A percentile compares a stretch with the other conserved stretches of the same genome.
Conservation (phyloP, 345 rosid species). For the Noccaea bulbosa region DNA sequence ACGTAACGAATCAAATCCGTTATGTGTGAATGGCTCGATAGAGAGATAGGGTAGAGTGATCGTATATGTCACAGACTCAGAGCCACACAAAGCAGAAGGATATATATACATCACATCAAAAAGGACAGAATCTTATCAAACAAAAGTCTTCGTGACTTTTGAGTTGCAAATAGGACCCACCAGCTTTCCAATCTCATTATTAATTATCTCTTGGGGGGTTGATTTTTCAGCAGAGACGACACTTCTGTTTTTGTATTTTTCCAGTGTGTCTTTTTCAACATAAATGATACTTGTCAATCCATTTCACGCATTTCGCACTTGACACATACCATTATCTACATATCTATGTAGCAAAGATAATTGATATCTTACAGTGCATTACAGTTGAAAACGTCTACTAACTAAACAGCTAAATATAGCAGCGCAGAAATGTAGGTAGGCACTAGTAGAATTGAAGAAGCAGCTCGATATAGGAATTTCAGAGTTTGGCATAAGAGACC, state of each 20-base stretch:
- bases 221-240: constrained; percentile 28
- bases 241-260: constrained; percentile 14
- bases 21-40: constrained; percentile 32
- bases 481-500: constrained; percentile 13
- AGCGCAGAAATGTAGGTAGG: not conserved
- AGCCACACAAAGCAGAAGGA: constrained; percentile 34
- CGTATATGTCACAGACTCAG: constrained; percentile 16
- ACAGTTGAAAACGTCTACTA: not conserved
- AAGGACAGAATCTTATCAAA: constrained; percentile 38
- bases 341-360: not conserved
- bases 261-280: constrained; percentile 14
- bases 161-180: constrained; percentile 38
- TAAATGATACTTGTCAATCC: constrained; percentile 20
- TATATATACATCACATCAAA: constrained; percentile 31
- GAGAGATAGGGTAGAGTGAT: constrained; percentile 6
- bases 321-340: constrained; percentile 1
- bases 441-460: not conserved
- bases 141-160: constrained; percentile 37
- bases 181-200: constrained; percentile 33
- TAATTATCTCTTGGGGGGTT: constrained; percentile 3
- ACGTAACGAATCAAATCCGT: not conserved
- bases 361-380: not conserved
- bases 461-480: not conserved
- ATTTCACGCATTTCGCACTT: constrained; percentile 9
- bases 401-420: not conserved